Conservation (phyloP, 163 green algal species). For the Scenedesmus sp. region DNA sequence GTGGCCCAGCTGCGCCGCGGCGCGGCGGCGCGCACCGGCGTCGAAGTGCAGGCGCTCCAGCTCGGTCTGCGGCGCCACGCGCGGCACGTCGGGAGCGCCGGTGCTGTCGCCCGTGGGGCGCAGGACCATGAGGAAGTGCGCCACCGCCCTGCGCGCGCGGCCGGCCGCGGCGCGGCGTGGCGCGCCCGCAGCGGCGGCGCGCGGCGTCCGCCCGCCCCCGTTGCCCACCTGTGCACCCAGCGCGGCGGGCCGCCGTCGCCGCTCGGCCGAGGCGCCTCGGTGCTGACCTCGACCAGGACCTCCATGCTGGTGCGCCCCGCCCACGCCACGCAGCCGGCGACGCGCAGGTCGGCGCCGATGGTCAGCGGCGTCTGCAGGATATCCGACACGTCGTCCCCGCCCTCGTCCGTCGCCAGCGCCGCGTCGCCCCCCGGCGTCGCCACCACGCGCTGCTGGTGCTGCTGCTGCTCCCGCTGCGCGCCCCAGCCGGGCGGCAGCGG, state of each 20-base stretch:
- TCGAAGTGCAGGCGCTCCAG: constrained; percentile 45
- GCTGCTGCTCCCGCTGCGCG: constrained; percentile 20
- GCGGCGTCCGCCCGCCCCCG: no score
- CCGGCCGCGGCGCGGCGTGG: no score
- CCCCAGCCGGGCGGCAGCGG: not conserved
- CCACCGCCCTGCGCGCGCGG: constrained; percentile 34
- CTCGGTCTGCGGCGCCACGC: constrained; percentile 28
- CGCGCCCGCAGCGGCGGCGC: no score
- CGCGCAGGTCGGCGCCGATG: constrained; percentile 35
- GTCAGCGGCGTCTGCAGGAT: constrained; percentile 21
- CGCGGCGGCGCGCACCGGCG: constrained; percentile 11
- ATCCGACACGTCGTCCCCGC: not conserved
- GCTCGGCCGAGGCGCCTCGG: no score
- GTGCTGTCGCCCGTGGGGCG: constrained; percentile 9
- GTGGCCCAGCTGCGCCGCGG: no score
- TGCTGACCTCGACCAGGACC: constrained; percentile 52
- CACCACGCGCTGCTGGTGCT: constrained; percentile 16
- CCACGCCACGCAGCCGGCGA: constrained; percentile 51
- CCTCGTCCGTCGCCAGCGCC: no score
- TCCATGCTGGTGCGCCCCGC: constrained; percentile 56
- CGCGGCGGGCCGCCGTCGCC: not conserved
- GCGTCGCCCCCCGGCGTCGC: no score
- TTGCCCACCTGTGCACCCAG: no score
- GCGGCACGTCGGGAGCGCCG: constrained; percentile 14
- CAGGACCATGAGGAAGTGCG: constrained; percentile 54